phyloP scores from a whole-genome alignment of 352 stramenopile genomes.

The Aphanomyces invadans region DNA sequence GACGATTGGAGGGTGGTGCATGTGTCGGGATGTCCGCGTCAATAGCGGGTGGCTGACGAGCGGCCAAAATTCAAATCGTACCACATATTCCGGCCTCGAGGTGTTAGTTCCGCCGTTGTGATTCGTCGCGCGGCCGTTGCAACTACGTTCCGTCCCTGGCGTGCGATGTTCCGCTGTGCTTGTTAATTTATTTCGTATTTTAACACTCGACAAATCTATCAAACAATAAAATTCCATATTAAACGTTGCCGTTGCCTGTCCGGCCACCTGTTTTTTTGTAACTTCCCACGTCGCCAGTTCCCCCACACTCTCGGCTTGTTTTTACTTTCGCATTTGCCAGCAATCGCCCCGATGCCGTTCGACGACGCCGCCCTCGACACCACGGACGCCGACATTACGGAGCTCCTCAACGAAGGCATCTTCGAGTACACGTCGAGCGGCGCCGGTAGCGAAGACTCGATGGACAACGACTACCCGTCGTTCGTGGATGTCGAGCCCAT shows the following conservation, averaged over 20 bases:
- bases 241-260: neutral
- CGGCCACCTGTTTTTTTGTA: neutral
- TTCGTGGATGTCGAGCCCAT: neutral
- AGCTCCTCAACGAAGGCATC: slow-evolving; percentile 7
- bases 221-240: slow-evolving; percentile 8
- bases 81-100: slow-evolving; percentile 8
- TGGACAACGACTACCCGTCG: neutral
- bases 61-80: too few species aligned
- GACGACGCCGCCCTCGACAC: neutral
- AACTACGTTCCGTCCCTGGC: slow-evolving; percentile 6
- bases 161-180: neutral
- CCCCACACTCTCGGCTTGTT: neutral
- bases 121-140: neutral
- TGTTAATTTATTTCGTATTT: neutral
- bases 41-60: too few species aligned
- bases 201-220: neutral
- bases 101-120: neutral
- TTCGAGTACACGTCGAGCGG: slow-evolving; percentile 15
- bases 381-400: slow-evolving; percentile 3
- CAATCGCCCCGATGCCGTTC: too few species aligned
- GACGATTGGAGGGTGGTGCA: too few species aligned
- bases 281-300: neutral
- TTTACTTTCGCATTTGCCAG: too few species aligned
- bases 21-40: too few species aligned
- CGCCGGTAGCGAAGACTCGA: slow-evolving; percentile 11